Base-by-base conservation (phyloP, 331 rosid species). In the Cydonia oblonga region DNA sequence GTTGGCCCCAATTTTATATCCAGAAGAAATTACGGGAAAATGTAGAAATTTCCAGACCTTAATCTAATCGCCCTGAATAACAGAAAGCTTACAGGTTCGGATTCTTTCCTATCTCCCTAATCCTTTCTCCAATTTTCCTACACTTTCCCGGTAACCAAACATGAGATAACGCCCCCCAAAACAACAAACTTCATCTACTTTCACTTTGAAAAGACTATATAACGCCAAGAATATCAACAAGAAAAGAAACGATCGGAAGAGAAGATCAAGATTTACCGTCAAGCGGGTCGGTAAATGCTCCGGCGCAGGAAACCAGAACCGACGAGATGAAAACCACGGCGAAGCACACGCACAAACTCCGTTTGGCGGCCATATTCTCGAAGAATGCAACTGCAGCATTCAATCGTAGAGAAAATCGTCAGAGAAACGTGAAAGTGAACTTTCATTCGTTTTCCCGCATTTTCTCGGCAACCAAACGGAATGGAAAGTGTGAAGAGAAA, bases 211-310 rank as follows among this genome's bases (percentile, higher is more conserved):
- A 16, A 49, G 54, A 16, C 20, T 49, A 38, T 38, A 10, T 38
- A 30, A 30, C 14, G 29, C 1, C 33, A 20, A 44, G 66, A 81
- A 72, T 2, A 57, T 57, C 30, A 57, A 11, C 54, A 49, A 49
- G 54, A 6, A 16, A 6, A 16, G 54, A 6, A 49, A 49, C n/a
- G 9, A 49, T 46, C 20, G 9, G 54, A 70, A 32, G 59, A 38
- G 42, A 52, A 64, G 60, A 64, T 29, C 16, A n/a, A 35, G 16
- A 80, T 46, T 79, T 82, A 90, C 98, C 90, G 58, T 93, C 96
- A 7, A 54, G 58, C 22, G 72, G 68, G 64, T 76, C 75, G 24
- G 97, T 90, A 29, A 66, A 64, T 10, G 95, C 90, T 8, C 68
- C 66, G 74, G 81, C 79, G 53, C 64, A 80, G 1, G 89, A 75